Evolutionary conservation across 202 grass and related monocot genomes (phyloP).

Genomic region (Setaria italica): DNA sequence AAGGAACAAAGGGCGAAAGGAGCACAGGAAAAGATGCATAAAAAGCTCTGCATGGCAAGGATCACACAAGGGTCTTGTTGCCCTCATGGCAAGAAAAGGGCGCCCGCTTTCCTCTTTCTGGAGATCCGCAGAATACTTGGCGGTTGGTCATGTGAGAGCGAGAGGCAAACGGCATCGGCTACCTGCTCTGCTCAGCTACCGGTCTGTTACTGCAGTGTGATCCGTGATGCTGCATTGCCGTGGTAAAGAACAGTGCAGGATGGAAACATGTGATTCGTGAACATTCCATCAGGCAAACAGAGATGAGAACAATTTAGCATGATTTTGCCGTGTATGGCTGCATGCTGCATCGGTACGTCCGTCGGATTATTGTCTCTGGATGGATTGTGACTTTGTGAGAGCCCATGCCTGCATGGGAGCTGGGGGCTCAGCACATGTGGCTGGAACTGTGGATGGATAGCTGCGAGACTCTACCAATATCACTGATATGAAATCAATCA

Average conservation of each 20-base stretch:
- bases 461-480: neutral
- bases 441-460: neutral
- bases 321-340: conserved; percentile 11
- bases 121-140: conserved; percentile 53
- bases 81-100: conserved; percentile 47
- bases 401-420: conserved; percentile 24
- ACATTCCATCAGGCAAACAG: conserved; percentile 14
- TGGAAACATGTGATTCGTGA: conserved; percentile 1
- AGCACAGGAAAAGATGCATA: conserved; percentile 31
- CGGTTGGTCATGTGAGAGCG: conserved; percentile 41
- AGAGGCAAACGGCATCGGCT: neutral
- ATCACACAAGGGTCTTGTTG: conserved; percentile 42
- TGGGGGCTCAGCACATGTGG: conserved; percentile 29
- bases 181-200: neutral
- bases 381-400: conserved; percentile 7
- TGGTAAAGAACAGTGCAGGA: neutral
- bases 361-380: conserved; percentile 9
- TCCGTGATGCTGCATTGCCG: neutral
- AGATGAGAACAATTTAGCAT: conserved; percentile 12
- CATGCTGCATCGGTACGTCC: neutral
- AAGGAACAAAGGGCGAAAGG: conserved; percentile 38
- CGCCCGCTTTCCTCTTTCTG: conserved; percentile 40
- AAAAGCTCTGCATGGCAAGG: conserved; percentile 40
- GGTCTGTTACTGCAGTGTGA: neutral
- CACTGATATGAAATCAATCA: conserved; percentile 21